Evolutionary conservation across 2,329 filamentous ascomycete genomes (phyloP), one percentile per base, ranked within the genome.

Genomic region (Nothophoma quercina): DNA sequence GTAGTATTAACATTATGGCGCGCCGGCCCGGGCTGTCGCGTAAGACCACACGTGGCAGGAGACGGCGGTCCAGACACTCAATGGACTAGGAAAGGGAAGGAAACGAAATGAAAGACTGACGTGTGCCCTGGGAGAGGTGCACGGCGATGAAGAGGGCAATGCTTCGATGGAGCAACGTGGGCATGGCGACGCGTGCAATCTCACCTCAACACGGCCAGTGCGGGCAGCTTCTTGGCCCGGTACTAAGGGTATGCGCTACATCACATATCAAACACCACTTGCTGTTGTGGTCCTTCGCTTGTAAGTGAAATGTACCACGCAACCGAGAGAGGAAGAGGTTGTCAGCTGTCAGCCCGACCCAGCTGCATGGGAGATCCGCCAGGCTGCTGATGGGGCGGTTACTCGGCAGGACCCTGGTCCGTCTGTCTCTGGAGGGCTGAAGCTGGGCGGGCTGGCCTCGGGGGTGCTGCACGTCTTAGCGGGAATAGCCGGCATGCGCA

Each of bases 1-100:
- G 65, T 50, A 66, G 65, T 62, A 71, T 68, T 60, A 67, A 58
- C 68, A 71, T 70, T 62, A 64, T 69, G 53, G 50, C 48, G 57
- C 34, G 41, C 59, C 45, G 58, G 54, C 28, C 33, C 42, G 41
- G 36, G 55, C 44, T 61, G 64, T 65, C 59, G 65, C 62, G 66
- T 60, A 59, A 58, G 51, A 35, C 29, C 35, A 55, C 60, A 55
- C 59, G 62, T 62, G 51, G 59, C 58, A 48, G 50, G 41, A 45
- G 51, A 56, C 39, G 50, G 49, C 39, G 51, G 32, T 40, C 47
- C 25, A 42, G 53, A 51, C 51, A 41, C 38, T 18, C 44, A 56
- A 49, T 47, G 22, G 40, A 52, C 45, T 42, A 63, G 33, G 39
- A 60, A 59, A 49, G 50, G 21, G 16, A 56, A 62, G 21, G 35